Evolutionary conservation across 257 asterid species (phyloP).

Genomic region (Ilex asprella): DNA sequence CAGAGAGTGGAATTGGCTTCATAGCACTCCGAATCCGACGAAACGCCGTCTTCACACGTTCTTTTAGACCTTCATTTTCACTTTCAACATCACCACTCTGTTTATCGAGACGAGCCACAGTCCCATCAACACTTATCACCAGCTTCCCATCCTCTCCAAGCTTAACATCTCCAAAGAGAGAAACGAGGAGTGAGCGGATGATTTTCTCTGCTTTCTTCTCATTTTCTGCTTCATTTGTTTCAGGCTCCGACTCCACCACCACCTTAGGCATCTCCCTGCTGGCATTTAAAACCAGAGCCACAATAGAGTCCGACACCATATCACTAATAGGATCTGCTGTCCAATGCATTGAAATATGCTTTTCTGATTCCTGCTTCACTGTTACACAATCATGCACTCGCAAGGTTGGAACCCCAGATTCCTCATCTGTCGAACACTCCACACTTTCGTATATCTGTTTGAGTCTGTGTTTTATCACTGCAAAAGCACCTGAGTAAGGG

Average conservation of each 20-base stretch:
- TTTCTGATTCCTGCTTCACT: slow-evolving; percentile 79
- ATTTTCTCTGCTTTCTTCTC: slow-evolving; percentile 68
- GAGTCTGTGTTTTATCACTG: slow-evolving; percentile 76
- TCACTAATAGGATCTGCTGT: slow-evolving; percentile 92
- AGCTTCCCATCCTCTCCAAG: slow-evolving; percentile 60
- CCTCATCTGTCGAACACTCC: slow-evolving; percentile 67
- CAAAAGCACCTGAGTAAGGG: slow-evolving; percentile 95
- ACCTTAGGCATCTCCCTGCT: slow-evolving; percentile 64
- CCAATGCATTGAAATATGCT: slow-evolving; percentile 87
- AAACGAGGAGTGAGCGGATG: slow-evolving; percentile 69
- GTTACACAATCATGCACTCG: slow-evolving; percentile 73
- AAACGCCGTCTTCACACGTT: slow-evolving; percentile 71
- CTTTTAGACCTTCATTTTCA: slow-evolving; percentile 74
- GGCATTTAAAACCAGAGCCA: slow-evolving; percentile 77
- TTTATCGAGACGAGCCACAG: slow-evolving; percentile 61
- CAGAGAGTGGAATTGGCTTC: slow-evolving; percentile 75
- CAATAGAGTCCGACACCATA: slow-evolving; percentile 90
- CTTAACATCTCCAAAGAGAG: slow-evolving; percentile 84
- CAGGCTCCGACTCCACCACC: slow-evolving; percentile 52
- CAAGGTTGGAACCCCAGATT: slow-evolving; percentile 61
- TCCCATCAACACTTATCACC: slow-evolving; percentile 67
- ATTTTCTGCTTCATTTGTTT: slow-evolving; percentile 41
- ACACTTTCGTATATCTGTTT: slow-evolving; percentile 89
- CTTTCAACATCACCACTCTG: slow-evolving; percentile 76
- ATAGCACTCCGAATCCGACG: slow-evolving; percentile 60